phyloP scores from a whole-genome alignment of 1,139 yeast genomes.

The Groenewaldozyma sp. region DNA sequence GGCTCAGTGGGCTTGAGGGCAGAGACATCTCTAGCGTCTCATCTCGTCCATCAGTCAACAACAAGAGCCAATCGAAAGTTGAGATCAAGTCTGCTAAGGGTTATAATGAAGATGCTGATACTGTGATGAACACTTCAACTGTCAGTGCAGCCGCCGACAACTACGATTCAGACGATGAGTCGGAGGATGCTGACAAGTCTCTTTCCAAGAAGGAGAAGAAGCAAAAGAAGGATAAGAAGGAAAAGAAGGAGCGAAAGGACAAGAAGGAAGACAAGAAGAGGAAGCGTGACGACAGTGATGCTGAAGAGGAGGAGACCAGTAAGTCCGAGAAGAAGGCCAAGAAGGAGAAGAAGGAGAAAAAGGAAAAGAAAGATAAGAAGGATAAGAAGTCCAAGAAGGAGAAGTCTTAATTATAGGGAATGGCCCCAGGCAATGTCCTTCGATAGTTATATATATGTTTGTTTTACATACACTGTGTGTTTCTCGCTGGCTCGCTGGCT shows the following conservation, averaged over 20 bases:
- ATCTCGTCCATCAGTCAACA: constrained; percentile 28
- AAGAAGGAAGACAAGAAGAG: constrained; percentile 12
- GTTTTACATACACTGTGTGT: too few relatives aligned
- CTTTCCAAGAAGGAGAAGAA: constrained; percentile 18
- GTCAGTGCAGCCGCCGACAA: constrained; percentile 20
- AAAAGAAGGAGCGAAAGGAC: constrained; percentile 19
- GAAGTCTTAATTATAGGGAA: constrained; percentile 11
- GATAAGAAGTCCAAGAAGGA: constrained; percentile 13
- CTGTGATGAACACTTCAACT: constrained; percentile 15
- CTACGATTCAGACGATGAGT: constrained; percentile 17
- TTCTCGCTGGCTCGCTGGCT: too few relatives aligned
- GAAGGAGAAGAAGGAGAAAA: constrained; percentile 20
- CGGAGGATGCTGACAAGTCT: constrained; percentile 17
- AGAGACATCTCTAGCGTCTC: constrained; percentile 40
- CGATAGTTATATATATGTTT: constrained; percentile 7
- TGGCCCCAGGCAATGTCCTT: constrained; percentile 7
- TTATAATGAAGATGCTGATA: constrained; percentile 66
- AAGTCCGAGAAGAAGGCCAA: constrained; percentile 22
- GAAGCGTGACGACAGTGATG: constrained; percentile 14
- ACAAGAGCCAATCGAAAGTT: constrained; percentile 49
- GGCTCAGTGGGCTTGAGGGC: constrained; percentile 93
- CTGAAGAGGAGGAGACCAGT: constrained; percentile 19
- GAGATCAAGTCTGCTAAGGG: constrained; percentile 77
- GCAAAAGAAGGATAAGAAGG: constrained; percentile 21
- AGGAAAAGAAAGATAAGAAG: constrained; percentile 17